Evolutionary conservation across 208 protist species (phyloP).

Genomic region (Spongospora subterranea): DNA sequence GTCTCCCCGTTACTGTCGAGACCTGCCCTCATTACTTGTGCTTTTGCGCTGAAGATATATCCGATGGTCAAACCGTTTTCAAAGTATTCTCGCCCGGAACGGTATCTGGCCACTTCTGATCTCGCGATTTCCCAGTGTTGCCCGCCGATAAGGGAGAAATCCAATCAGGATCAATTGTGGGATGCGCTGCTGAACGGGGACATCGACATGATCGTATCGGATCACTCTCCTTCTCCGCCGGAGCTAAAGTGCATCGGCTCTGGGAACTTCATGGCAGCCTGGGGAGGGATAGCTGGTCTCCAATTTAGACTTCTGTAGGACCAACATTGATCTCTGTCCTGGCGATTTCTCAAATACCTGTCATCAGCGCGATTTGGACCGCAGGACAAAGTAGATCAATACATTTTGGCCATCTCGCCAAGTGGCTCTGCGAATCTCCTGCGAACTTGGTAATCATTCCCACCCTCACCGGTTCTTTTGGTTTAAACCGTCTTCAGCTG

Average conservation of each 20-base stretch:
- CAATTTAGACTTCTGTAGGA: slow-evolving; percentile 61
- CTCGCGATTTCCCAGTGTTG: slow-evolving; percentile 72
- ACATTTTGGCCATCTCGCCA: slow-evolving; percentile 24
- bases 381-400: slow-evolving; percentile 64
- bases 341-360: not conserved
- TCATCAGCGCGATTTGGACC: slow-evolving; percentile 68
- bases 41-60: slow-evolving; percentile 69
- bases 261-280: slow-evolving; percentile 65
- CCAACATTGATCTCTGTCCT: slow-evolving; percentile 53
- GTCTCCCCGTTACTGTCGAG: slow-evolving; percentile 68
- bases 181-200: slow-evolving; percentile 55
- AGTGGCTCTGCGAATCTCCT: slow-evolving; percentile 68
- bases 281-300: slow-evolving; percentile 74
- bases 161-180: slow-evolving; percentile 72
- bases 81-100: not conserved
- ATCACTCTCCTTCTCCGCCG: slow-evolving; percentile 72
- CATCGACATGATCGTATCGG: slow-evolving; percentile 70
- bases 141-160: slow-evolving; percentile 70
- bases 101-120: slow-evolving; percentile 36
- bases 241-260: slow-evolving; percentile 70
- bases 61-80: slow-evolving; percentile 58
- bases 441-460: slow-evolving; percentile 58
- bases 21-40: slow-evolving; percentile 74
- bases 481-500: slow-evolving; percentile 50
- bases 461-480: not conserved